Evolutionary conservation across 164 flowering plant species (phyloP), one percentile per base, ranked within the genome.

Genomic region (Sextonia rubra): DNA sequence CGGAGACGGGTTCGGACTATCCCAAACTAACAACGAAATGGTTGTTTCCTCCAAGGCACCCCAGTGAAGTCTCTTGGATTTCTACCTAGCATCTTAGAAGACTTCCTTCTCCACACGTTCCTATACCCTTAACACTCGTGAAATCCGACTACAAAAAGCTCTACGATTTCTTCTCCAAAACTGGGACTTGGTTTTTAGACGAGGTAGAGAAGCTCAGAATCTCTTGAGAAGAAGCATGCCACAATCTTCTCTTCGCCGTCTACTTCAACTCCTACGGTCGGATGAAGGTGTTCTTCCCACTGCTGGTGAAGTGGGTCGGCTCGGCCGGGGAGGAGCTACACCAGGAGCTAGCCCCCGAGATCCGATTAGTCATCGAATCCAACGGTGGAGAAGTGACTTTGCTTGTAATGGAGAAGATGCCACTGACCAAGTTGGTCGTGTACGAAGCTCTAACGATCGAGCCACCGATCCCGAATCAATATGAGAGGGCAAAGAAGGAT

Each of bases 401-500:
- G 0, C n/a, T 77, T 1, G 79, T 83, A 0, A 12, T 89, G 37
- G 84, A 83, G 20, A 76, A 81, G 74, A 82, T 89, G 91, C 32
- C 68, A 80, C 64, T 75, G 66, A 68, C 74, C 2, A 78, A 71
- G 22, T 78, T 78, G 1, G 60, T 17, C 3, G 77, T 78, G 18
- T 78, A 78, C 61, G 78, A 78, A 60, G 77, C 70, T 12, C 63
- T 78, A 4, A 52, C 78, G 71, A 82, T 90, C 6, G 88, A 86
- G 12, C 94, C 91, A 1, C 86, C 89, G 14, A 88, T 90, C 1
- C 78, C 81, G 18, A 76, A 74, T 52, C 94, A 90, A 73, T 86
- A 81, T 73, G 90, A 76, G 0, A 82, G 69, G 52, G 94, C 91
- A 0, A 86, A 75, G 78, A 69, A 77, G 61, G 88, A 89, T 70